A percentile compares a stretch with the other conserved stretches of the same genome.
These are phyloP conservation scores for Eutypella sp. DNA, from an alignment of 2,329 filamentous ascomycete species.

Conservation along the genomic window DNA sequence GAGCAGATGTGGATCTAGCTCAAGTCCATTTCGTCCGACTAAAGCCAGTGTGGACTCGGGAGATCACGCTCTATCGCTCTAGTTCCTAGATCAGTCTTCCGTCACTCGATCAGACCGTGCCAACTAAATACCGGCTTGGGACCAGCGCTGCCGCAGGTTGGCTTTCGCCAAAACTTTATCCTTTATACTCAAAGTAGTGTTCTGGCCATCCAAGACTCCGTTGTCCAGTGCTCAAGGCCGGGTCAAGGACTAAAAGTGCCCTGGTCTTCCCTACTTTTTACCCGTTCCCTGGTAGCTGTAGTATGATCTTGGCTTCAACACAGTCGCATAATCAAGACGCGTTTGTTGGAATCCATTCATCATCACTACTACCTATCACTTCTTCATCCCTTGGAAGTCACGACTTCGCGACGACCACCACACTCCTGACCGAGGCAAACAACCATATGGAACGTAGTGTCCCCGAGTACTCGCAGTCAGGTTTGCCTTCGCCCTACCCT, in stretches of 20 bases:
- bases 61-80: constrained; percentile 31
- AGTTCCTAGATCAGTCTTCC: constrained; percentile 25
- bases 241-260: constrained; percentile 28
- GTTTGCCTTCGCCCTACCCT: constrained; percentile 73
- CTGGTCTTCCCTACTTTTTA: constrained; percentile 21
- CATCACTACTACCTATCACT: constrained; percentile 24
- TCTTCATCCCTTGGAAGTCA: constrained; percentile 22
- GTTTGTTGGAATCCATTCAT: constrained; percentile 26
- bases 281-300: constrained; percentile 25
- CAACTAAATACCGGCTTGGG: constrained; percentile 28
- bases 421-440: constrained; percentile 24
- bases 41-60: constrained; percentile 17
- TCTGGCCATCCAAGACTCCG: constrained; percentile 22
- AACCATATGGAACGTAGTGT: constrained; percentile 56
- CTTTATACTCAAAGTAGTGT: constrained; percentile 24
- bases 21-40: constrained; percentile 25
- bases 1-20: constrained; percentile 19
- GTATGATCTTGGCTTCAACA: constrained; percentile 29
- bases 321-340: constrained; percentile 22
- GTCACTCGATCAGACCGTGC: constrained; percentile 26
- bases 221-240: constrained; percentile 24
- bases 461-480: constrained; percentile 79
- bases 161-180: constrained; percentile 27
- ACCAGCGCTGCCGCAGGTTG: constrained; percentile 30
- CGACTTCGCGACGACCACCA: constrained; percentile 23